Evolutionary conservation across 257 asterid species (phyloP), one percentile per base, ranked within the genome.

Genomic region (Coffea eugenioides): DNA sequence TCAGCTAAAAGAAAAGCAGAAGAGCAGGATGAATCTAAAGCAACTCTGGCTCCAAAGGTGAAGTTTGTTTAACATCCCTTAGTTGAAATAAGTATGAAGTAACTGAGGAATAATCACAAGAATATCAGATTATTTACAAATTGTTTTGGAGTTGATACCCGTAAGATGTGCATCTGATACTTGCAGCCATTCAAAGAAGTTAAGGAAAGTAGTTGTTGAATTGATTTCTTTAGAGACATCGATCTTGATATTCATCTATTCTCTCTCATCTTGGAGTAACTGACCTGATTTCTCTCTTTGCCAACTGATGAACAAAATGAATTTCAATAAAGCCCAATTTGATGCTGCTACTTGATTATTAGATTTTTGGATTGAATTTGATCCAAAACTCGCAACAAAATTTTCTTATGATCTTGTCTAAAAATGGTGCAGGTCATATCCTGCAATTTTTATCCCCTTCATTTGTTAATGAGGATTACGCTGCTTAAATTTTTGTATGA

Each of bases 11-110:
- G 82, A 43, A 89, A 90, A 84, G 97, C 98, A 64, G 73, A 85
- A 84, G 84, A 83, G 49, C 99, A 96, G 82, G 98, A 96, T 64
- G 97, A 91, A 69, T 85, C 90, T 70, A 86, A 80, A 80, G 97
- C 97, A 73, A 88, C 98, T 64, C 82, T 91, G 81, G 98, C 99
- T 76, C 97, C 99, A 71, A 94, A 94, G 92, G 99, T 93, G 85
- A 72, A 85, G 9, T 69, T 27, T 75, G 14, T 48, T 11, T 41
- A 72, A 48, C 71, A 68, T 48, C 71, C 27, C 46, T 75, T 72
- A 46, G 51, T 45, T 14, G 31, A n/a, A 51, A 27, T 27, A 41
- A 45, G 43, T 15, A 15, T 25, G 27, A 67, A 52, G n/a, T 81
- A 25, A 39, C 51, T 57, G 43, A 39, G 52, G 5, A 54, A 25